Conservation (phyloP, 2,329 filamentous ascomycete species). For the Elsinoe necatrix region DNA sequence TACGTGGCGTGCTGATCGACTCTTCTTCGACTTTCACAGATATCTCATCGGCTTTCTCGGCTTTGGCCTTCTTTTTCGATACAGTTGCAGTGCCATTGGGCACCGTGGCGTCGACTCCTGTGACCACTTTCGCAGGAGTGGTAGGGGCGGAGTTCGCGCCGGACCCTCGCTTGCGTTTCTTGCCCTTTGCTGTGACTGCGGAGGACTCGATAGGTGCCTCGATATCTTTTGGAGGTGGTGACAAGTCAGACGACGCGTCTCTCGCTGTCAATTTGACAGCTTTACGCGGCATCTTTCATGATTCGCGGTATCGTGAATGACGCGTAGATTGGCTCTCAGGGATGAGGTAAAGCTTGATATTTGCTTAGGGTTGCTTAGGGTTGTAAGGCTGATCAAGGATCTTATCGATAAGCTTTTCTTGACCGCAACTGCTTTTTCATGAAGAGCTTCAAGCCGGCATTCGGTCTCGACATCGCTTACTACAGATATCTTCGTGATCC, state of each 20-base stretch:
- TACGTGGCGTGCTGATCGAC: slow-evolving; percentile 15
- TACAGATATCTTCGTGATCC: no score
- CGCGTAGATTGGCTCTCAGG: not conserved
- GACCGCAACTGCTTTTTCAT: not conserved
- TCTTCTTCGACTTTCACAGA: slow-evolving; percentile 13
- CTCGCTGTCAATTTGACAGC: not conserved
- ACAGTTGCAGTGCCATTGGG: not conserved
- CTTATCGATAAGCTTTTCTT: slow-evolving; percentile 19
- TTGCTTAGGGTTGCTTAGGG: not conserved
- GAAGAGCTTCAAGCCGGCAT: not conserved
- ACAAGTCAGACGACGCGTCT: slow-evolving; percentile 16
- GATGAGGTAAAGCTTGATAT: slow-evolving; percentile 3
- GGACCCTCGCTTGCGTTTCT: slow-evolving; percentile 14
- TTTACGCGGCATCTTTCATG: slow-evolving; percentile 14
- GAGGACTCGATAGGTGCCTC: not conserved
- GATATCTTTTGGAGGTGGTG: slow-evolving; percentile 8
- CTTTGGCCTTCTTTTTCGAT: not conserved
- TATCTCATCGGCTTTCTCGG: slow-evolving; percentile 7
- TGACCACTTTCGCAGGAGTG: slow-evolving; percentile 3
- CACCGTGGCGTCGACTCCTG: slow-evolving; percentile 6
- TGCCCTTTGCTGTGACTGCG: not conserved
- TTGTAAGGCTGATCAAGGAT: not conserved
- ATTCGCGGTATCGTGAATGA: not conserved
- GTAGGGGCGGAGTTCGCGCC: not conserved
- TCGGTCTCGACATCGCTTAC: not conserved